Percentiles rank a stretch among this genome's conserved stretches.
Conservation (phyloP, 1,284 basidiomycete genomes). For the Heterobasidion annosum region DNA sequence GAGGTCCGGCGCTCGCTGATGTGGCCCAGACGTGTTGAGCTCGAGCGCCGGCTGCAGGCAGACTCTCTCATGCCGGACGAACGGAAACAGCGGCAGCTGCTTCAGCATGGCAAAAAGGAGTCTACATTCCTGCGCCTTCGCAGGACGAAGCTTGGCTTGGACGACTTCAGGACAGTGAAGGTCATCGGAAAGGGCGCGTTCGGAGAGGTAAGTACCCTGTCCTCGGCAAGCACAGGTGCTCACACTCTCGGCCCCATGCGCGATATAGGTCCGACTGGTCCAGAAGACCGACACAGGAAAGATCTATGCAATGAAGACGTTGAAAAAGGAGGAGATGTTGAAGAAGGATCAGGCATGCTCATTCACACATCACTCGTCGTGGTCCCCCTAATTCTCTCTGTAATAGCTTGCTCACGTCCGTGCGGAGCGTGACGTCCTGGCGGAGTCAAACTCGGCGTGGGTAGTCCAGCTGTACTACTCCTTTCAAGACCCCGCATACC, state of each 20-base stretch:
- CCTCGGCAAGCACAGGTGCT: background rate
- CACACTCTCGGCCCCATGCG: background rate
- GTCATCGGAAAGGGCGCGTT: slow-evolving; percentile 99
- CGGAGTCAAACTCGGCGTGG: slow-evolving; percentile 97
- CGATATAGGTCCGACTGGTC: slow-evolving; percentile 60
- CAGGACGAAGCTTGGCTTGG: slow-evolving; percentile 86
- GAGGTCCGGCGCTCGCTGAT: slow-evolving; percentile 9
- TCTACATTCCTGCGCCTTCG: slow-evolving; percentile 86
- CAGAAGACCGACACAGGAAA: slow-evolving; percentile 97
- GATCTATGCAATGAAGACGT: slow-evolving; percentile 99
- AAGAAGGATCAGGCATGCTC: slow-evolving; percentile 88
- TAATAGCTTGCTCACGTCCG: slow-evolving; percentile 90
- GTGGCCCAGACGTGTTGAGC: slow-evolving; percentile 71
- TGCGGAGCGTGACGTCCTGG: slow-evolving; percentile 96
- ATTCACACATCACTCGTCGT: slow-evolving; percentile 4
- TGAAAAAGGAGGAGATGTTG: slow-evolving; percentile 98
- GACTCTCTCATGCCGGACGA: slow-evolving; percentile 71
- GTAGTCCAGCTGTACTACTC: slow-evolving; percentile 98
- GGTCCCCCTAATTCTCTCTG: slow-evolving; percentile 1
- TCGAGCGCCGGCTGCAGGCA: slow-evolving; percentile 80
- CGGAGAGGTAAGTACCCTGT: slow-evolving; percentile 62
- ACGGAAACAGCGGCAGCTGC: slow-evolving; percentile 85
- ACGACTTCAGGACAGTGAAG: slow-evolving; percentile 95
- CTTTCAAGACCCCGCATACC: slow-evolving; percentile 93
- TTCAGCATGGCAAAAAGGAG: slow-evolving; percentile 87